Conservation (phyloP, 1,284 basidiomycete species). For the Moesziomyces globuligerus region DNA sequence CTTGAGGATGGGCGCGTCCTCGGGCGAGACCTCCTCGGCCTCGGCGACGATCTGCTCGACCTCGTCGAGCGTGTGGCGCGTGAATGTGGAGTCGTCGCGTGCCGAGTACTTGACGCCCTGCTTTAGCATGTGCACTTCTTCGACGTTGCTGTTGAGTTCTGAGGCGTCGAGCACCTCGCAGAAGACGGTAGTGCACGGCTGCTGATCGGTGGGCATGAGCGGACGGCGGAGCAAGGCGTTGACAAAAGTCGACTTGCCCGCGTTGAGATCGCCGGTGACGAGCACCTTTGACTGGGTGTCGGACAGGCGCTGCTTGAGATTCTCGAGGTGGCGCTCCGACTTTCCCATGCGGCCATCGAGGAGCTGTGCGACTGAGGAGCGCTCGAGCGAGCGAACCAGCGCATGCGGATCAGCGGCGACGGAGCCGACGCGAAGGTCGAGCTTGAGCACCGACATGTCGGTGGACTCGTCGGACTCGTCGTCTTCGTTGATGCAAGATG, state of each 20-base stretch:
- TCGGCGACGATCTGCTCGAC: slow-evolving; percentile 80
- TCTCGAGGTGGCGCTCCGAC: slow-evolving; percentile 82
- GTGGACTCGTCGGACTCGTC: slow-evolving; percentile 25
- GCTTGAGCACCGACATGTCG: slow-evolving; percentile 75
- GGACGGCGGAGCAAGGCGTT: slow-evolving; percentile 83
- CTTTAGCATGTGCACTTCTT: slow-evolving; percentile 77
- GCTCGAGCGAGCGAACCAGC: slow-evolving; percentile 90
- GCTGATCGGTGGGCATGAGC: slow-evolving; percentile 95
- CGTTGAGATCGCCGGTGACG: slow-evolving; percentile 98
- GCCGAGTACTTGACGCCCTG: slow-evolving; percentile 77
- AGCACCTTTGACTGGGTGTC: slow-evolving; percentile 96
- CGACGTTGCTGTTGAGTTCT: slow-evolving; percentile 78
- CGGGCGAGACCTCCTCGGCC: slow-evolving; percentile 76
- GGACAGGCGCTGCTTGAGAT: slow-evolving; percentile 84
- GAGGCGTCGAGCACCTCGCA: slow-evolving; percentile 95
- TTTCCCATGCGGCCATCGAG: slow-evolving; percentile 85
- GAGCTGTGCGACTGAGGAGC: slow-evolving; percentile 89
- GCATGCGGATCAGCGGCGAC: slow-evolving; percentile 73
- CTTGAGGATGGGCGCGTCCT: slow-evolving; percentile 67
- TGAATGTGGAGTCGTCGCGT: slow-evolving; percentile 80
- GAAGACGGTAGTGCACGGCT: slow-evolving; percentile 96
- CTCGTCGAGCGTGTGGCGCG: slow-evolving; percentile 75
- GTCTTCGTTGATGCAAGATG: slow-evolving; percentile 7
- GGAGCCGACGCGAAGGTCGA: slow-evolving; percentile 88
- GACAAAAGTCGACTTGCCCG: slow-evolving; percentile 98